These are phyloP conservation scores for Aspergillus sp. DNA, from an alignment of 2,329 filamentous ascomycete species.

Conservation along the genomic window DNA sequence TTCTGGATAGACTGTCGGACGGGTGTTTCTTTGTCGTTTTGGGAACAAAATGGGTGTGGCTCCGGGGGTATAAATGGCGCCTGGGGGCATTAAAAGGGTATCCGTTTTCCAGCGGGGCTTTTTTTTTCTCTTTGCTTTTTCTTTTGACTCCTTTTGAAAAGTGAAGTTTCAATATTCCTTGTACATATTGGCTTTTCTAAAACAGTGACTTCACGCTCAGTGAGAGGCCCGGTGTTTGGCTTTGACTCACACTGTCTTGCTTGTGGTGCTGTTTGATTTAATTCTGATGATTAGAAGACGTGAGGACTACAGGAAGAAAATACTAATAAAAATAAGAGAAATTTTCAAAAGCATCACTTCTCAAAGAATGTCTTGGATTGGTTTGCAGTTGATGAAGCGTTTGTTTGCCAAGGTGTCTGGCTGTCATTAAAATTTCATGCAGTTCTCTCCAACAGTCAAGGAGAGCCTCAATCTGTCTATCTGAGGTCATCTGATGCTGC, in stretches of 20 bases:
- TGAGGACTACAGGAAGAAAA: no score
- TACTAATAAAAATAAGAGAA: no score
- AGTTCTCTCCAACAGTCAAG: no score
- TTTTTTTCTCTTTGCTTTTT: constrained; percentile 10
- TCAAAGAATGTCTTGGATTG: no score
- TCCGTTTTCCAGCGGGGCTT: constrained; percentile 20
- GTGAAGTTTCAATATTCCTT: constrained; percentile 19
- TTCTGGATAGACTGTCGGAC: constrained; percentile 29
- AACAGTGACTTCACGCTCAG: constrained; percentile 1
- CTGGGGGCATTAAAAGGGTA: constrained; percentile 20
- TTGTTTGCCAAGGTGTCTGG: no score
- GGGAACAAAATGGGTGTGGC: constrained; percentile 16
- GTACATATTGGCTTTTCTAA: constrained; percentile 23
- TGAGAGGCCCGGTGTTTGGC: background rate
- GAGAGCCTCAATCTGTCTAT: no score
- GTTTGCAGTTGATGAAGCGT: no score
- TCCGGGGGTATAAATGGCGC: constrained; percentile 22
- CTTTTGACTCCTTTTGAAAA: constrained; percentile 5
- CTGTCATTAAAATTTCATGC: no score
- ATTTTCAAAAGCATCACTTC: no score
- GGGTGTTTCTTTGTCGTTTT: constrained; percentile 21
- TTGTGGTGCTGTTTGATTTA: no score
- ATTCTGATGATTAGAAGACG: no score
- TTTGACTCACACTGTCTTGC: background rate
- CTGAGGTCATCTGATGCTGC: no score